Evolutionary conservation across 1,284 basidiomycete genomes (phyloP), one percentile per base, ranked within the genome.

Genomic region (Xerocomus minutiporus): DNA sequence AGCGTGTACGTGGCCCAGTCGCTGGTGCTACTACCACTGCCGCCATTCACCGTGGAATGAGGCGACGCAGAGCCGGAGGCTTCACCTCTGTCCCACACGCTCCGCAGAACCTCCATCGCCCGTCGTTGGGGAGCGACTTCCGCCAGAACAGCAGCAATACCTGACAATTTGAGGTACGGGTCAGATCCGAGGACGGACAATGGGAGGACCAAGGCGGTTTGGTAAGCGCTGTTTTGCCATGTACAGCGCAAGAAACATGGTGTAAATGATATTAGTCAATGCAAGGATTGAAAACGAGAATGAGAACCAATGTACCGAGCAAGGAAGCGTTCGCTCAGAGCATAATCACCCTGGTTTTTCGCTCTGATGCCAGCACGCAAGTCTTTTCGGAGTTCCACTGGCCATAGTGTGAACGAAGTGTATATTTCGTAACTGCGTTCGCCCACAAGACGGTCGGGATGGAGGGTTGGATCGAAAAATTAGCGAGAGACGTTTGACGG

Each of bases 101-200:
- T 70, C 12, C 61, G 59, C 62, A 84, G 79, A 1, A 77, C 67
- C 4, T 75, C 71, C 59, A 82, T 86, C 0, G 88, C 86, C 6
- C 70, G 69, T 29, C 75, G 66, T 7, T 71, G 68, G 59, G 88
- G 84, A 13, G 84, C 71, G 1, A 85, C 77, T 43, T 81, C 81
- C 2, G 81, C 84, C 41, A 89, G 73, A 5, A 77, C 71, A 20
- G 86, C 76, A 1, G 80, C 83, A n/a, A 91, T 80, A 1, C 88
- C 88, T 0, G 85, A 82, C 3, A 82, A 71, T 66, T 88, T 90
- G 55, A 89, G 75, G 54, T 83, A 77, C 1, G 85, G 80, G 9
- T 81, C 71, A 0, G 73, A 55, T 2, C 74, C 71, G 58, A 88
- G 78, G 5, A 61, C 59, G 2, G 77, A 73, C 28, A 79, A 61